These are phyloP conservation scores for Mucor irregularis DNA, from an alignment of 371 early-diverging fungal species.

Conservation along the genomic window DNA sequence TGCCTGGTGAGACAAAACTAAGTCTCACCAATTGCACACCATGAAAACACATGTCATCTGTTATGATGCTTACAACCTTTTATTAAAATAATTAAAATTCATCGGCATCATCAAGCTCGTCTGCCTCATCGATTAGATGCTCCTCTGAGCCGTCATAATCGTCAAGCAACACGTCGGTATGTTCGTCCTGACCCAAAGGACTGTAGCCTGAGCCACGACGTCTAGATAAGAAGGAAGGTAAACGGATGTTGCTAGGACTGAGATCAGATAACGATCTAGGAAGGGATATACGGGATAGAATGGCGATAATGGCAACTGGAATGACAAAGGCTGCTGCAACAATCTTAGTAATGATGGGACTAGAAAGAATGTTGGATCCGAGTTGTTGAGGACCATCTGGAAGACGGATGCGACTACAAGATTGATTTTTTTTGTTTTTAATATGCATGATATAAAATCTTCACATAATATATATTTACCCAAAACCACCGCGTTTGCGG, in stretches of 20 bases:
- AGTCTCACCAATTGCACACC: no score
- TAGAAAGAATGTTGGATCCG: slow-evolving; percentile 26
- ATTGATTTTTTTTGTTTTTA: background rate
- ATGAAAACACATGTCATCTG: no score
- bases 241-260: slow-evolving; percentile 20
- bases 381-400: slow-evolving; percentile 28
- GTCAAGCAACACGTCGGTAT: slow-evolving; percentile 46
- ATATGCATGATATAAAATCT: background rate
- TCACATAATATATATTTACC: slow-evolving; percentile 26
- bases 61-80: no score
- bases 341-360: slow-evolving; percentile 38
- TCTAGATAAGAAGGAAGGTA: slow-evolving; percentile 32
- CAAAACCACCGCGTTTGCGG: slow-evolving; percentile 38
- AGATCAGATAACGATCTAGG: slow-evolving; percentile 35
- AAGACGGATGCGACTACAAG: slow-evolving; percentile 40
- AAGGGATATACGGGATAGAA: slow-evolving; percentile 41
- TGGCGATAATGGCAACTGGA: slow-evolving; percentile 39
- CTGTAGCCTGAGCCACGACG: slow-evolving; percentile 33
- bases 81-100: slow-evolving; percentile 27
- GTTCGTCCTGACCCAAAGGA: slow-evolving; percentile 50
- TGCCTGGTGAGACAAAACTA: no score
- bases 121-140: slow-evolving; percentile 41
- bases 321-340: slow-evolving; percentile 41
- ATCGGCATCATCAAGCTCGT: slow-evolving; percentile 46
- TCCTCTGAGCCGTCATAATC: slow-evolving; percentile 52